These are phyloP conservation scores for Syncephalis fuscata DNA, from an alignment of 371 early-diverging fungal species.

Conservation along the genomic window DNA sequence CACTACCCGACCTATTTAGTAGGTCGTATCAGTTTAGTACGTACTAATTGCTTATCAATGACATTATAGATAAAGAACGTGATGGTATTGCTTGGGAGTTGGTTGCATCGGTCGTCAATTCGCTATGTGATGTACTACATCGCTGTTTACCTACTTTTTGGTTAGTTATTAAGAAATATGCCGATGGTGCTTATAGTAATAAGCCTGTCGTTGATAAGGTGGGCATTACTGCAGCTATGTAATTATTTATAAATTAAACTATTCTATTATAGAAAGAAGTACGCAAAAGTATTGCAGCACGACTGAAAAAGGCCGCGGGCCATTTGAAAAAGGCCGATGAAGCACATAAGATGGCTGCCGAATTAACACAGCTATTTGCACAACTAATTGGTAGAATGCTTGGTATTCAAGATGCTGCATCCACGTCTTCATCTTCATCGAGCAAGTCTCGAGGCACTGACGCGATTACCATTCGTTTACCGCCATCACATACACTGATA, in stretches of 20 bases:
- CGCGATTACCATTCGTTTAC: slow-evolving; percentile 20
- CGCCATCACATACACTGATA: slow-evolving; percentile 28
- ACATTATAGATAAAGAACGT: slow-evolving; percentile 29
- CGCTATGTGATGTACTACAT: slow-evolving; percentile 51
- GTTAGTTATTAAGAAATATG: slow-evolving; percentile 65
- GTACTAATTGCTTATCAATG: not conserved
- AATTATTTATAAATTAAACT: not conserved
- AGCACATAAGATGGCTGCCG: slow-evolving; percentile 52
- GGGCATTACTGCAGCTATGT: not conserved
- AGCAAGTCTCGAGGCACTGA: slow-evolving; percentile 6
- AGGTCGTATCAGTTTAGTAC: not conserved
- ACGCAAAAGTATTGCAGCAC: not conserved
- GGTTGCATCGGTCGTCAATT: slow-evolving; percentile 44
- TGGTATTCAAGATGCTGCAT: not conserved
- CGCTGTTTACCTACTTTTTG: slow-evolving; percentile 84
- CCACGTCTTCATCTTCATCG: slow-evolving; percentile 8
- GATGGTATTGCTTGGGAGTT: slow-evolving; percentile 42
- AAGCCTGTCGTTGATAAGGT: not conserved
- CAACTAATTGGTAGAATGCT: slow-evolving; percentile 18
- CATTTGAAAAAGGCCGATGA: slow-evolving; percentile 54
- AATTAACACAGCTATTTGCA: slow-evolving; percentile 35
- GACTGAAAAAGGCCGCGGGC: slow-evolving; percentile 28
- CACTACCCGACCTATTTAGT: not conserved
- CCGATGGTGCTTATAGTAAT: slow-evolving; percentile 52
- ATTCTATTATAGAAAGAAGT: too few relatives aligned